Conservation (phyloP, 345 rosid genomes). For the Linum trigynum region DNA sequence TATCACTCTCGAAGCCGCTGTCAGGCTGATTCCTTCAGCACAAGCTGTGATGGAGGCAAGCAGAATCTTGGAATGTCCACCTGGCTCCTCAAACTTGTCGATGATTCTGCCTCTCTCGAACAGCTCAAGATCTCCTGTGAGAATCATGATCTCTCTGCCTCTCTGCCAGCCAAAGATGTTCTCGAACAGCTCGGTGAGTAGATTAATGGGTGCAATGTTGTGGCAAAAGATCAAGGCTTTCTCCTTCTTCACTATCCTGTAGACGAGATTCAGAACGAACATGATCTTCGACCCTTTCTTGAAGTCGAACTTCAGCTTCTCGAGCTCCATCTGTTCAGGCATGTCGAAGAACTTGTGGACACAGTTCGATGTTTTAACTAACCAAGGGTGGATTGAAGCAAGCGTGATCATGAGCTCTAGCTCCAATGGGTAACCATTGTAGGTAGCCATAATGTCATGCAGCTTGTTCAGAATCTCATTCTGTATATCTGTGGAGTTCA, state of each 20-base stretch:
- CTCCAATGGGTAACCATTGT: conserved; percentile 70
- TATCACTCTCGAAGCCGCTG: conserved; percentile 92
- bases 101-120: conserved; percentile 80
- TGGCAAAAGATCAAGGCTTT: conserved; percentile 83
- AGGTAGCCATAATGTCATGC: conserved; percentile 45
- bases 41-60: conserved; percentile 91
- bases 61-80: conserved; percentile 48
- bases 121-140: conserved; percentile 81
- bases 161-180: conserved; percentile 55
- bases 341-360: conserved; percentile 44
- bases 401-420: conserved; percentile 77
- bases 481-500: conserved; percentile 73
- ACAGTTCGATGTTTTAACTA: conserved; percentile 61
- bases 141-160: conserved; percentile 66
- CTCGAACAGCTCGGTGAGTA: conserved; percentile 63
- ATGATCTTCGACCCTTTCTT: conserved; percentile 79
- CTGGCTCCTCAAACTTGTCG: conserved; percentile 71
- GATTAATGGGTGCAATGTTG: conserved; percentile 74
- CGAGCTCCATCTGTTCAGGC: conserved; percentile 43
- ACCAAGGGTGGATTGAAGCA: conserved; percentile 82
- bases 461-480: conserved; percentile 52
- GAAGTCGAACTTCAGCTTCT: conserved; percentile 43
- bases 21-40: conserved; percentile 90
- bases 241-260: conserved; percentile 58
- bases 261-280: conserved; percentile 81